Base-by-base conservation (phyloP, 176 grass and related monocot species). In the maize (Zea mays) region DNA sequence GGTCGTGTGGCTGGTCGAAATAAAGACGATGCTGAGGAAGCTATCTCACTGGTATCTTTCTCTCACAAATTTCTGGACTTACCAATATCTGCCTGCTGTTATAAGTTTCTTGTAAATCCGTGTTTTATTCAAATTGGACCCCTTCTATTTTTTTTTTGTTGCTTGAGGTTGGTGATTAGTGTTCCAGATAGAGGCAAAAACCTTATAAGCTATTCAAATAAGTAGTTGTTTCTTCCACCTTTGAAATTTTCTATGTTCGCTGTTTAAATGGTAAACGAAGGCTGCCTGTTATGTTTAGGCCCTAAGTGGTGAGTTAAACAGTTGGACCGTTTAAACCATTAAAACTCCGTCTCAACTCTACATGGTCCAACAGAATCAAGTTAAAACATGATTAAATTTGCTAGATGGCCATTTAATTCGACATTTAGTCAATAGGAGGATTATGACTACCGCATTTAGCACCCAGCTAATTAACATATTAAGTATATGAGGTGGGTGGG, bases 1-100 rank as follows among this genome's bases (percentile, higher is more conserved):
- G 95, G 95, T 19, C 95, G 95, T 35, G 95, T 97, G 39, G 91
- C 95, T 48, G 95, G 95, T 86, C 86, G 91, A 75, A 97, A 97
- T 79, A 94, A 87, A 83, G 95, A 97, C 62, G 95, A 97, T 77
- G 85, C 91, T 78, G 95, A 97, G 51, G 91, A 97, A 92, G 94
- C 94, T 67, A 97, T 97, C 61, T 97, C 95, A 36, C 79, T 97
- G 95, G 95, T 97, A 41, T 70, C 64, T 82, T 85, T 69, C 40
- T 63, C 3, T 72, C 60, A 56, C 59, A 63, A 81, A 34, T 49
- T 39, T 66, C 7, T 10, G 47, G 42, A 40, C 2, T 39, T 81
- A 65, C 43, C 20, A 76, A 54, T 76, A 79, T 45, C 73, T 79
- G 8, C 35, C 7, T 79, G 21, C 61, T 67, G 35, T 13, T 63